Evolutionary conservation across 495 filamentous ascomycete species (phyloP).

Genomic region (Corynascus novoguineensis): DNA sequence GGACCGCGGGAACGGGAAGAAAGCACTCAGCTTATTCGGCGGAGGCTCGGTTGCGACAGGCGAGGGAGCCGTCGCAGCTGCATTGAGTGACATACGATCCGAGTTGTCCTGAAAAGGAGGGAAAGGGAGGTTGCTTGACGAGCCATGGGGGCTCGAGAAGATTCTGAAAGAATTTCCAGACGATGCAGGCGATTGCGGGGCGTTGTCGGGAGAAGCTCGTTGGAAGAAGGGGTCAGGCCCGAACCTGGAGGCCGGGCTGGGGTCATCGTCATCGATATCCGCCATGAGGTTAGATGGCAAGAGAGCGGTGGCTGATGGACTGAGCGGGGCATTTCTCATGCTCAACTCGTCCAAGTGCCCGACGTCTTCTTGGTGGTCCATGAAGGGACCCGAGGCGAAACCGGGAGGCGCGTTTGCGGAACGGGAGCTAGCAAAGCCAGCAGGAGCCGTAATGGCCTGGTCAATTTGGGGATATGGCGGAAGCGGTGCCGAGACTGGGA

Average conservation of each 20-base stretch:
- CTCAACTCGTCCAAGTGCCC: slow-evolving; percentile 40
- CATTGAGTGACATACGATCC: slow-evolving; percentile 35
- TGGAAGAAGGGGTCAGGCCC: slow-evolving; percentile 28
- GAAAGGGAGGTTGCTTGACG: slow-evolving; percentile 52
- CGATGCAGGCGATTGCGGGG: slow-evolving; percentile 65
- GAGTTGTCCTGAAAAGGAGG: slow-evolving; percentile 39
- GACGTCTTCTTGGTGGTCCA: slow-evolving; percentile 40
- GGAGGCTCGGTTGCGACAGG: slow-evolving; percentile 17
- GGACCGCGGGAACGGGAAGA: slow-evolving; percentile 64
- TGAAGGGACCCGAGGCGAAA: slow-evolving; percentile 49
- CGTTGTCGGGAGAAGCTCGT: slow-evolving; percentile 43
- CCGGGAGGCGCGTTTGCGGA: slow-evolving; percentile 41
- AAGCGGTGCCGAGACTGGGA: slow-evolving; percentile 32
- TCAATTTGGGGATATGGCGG: slow-evolving; percentile 38
- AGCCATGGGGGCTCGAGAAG: slow-evolving; percentile 62
- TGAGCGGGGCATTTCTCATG: slow-evolving; percentile 59
- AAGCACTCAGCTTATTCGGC: slow-evolving; percentile 36
- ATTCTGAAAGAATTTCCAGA: slow-evolving; percentile 58
- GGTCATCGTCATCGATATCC: slow-evolving; percentile 63
- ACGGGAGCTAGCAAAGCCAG: slow-evolving; percentile 36
- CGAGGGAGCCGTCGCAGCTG: slow-evolving; percentile 15
- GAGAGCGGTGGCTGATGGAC: slow-evolving; percentile 70
- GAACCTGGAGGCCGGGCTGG: slow-evolving; percentile 44
- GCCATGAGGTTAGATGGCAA: slow-evolving; percentile 74
- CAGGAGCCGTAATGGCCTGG: slow-evolving; percentile 27